Evolutionary conservation across 2,329 filamentous ascomycete species (phyloP).

Genomic region (Colletotrichum tropicicola): DNA sequence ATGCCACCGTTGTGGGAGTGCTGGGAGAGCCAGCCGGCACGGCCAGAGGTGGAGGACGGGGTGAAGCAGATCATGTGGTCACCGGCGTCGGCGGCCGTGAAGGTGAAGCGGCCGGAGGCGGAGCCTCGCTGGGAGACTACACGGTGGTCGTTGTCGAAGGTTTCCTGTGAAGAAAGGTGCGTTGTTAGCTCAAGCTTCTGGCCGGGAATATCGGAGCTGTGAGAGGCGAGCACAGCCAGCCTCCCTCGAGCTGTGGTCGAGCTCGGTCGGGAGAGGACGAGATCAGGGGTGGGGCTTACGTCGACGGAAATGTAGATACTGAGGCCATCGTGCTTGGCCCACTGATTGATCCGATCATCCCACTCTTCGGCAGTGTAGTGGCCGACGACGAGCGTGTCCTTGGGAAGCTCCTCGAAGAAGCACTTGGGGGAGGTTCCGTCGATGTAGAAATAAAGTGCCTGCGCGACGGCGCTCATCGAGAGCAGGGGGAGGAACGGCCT

Average conservation of each 20-base stretch:
- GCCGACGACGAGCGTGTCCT: slow-evolving; percentile 95
- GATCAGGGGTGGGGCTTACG: slow-evolving; percentile 51
- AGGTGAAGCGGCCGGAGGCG: slow-evolving; percentile 86
- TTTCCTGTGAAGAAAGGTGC: slow-evolving; percentile 71
- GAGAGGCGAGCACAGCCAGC: neutral
- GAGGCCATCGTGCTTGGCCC: slow-evolving; percentile 77
- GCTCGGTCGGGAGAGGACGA: neutral
- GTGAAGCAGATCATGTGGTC: slow-evolving; percentile 97
- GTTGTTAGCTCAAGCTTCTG: slow-evolving; percentile 17
- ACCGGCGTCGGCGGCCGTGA: slow-evolving; percentile 92
- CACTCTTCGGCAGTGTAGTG: slow-evolving; percentile 89
- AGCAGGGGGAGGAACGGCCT: slow-evolving; percentile 71
- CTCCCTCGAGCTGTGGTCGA: neutral
- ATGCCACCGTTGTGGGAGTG: slow-evolving; percentile 77
- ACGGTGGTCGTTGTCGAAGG: slow-evolving; percentile 97
- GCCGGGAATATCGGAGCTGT: neutral
- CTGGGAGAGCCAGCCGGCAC: slow-evolving; percentile 76
- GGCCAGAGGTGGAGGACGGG: slow-evolving; percentile 77
- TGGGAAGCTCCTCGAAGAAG: slow-evolving; percentile 98
- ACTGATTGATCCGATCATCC: slow-evolving; percentile 74
- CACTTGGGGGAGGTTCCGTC: slow-evolving; percentile 88
- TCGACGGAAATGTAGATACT: slow-evolving; percentile 93
- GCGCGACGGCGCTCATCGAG: slow-evolving; percentile 71
- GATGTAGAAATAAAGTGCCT: slow-evolving; percentile 95
- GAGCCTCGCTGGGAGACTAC: slow-evolving; percentile 87